Evolutionary conservation across 371 early-diverging fungal genomes (phyloP), one percentile per base, ranked within the genome.

Genomic region (Actinomortierella wolfii): DNA sequence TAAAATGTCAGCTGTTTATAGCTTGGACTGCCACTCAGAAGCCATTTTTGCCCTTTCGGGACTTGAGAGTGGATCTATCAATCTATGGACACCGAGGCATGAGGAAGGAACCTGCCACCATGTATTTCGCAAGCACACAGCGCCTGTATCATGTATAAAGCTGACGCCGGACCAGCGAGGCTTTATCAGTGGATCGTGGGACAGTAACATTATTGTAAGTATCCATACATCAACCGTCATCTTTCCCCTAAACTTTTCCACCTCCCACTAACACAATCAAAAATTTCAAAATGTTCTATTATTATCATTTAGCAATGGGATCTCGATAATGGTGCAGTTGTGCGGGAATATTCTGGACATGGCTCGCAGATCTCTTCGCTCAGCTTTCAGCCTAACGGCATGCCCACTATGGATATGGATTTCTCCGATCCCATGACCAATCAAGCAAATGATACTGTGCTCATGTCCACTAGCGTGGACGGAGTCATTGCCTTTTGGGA

Each of bases 111-210:
- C 83, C 57, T 89, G 88, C 39, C 88, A 89, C 54, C 82, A 86
- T 69, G 86, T 91, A 8, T 82, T 98, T 24, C 80, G 87, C 39
- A 82, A 87, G 47, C 98, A 98, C 61, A 86, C 79, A 7, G 86
- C 79, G 13, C 89, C 93, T 1, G 97, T 98, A 1, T 96, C 97
- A 0, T 89, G 89, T 1, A 66, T 98, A 25, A 79, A 79, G 54
- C 84, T 94, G 23, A 81, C 89, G 6, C 89, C 91, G 2, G 90
- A 85, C 49, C 94, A 96, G 71, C 82, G 79, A 25, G 83, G 86
- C 0, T 76, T 90, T 49, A 80, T 95, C 41, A 94, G 95, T 68
- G 98, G 97, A 4, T 92, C 95, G 23, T 98, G 97, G 98, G 98
- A 98, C 68, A 86, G 86, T 61, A 75, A 76, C 1, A 77, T 93